phyloP scores from a whole-genome alignment of 1,284 basidiomycete species.

The Phellopilus nigrolimitatus region DNA sequence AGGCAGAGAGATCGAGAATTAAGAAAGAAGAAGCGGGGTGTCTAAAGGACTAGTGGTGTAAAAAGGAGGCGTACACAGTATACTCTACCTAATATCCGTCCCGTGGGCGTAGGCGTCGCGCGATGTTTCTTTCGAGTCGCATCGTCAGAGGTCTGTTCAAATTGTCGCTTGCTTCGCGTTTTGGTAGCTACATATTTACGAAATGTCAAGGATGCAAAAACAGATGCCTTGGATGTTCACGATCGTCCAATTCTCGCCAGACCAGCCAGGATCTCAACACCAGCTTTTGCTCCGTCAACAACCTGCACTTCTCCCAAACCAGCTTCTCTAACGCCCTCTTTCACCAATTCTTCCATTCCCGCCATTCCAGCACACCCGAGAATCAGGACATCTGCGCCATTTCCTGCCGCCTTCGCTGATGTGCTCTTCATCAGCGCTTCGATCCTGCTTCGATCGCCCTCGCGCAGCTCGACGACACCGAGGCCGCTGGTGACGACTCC shows the following conservation, averaged over 20 bases:
- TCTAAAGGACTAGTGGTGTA: too few relatives aligned
- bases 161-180: too few relatives aligned
- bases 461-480: conserved; percentile 39
- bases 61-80: too few relatives aligned
- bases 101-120: too few relatives aligned
- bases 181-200: too few relatives aligned
- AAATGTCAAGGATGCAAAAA: too few relatives aligned
- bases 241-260: background rate
- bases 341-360: conserved; percentile 39
- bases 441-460: conserved; percentile 32
- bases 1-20: too few relatives aligned
- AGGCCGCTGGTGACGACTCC: conserved; percentile 42
- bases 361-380: conserved; percentile 46
- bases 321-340: conserved; percentile 32
- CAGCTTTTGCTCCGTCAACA: conserved; percentile 39
- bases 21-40: too few relatives aligned
- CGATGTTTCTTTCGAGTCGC: too few relatives aligned
- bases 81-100: too few relatives aligned
- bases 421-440: conserved; percentile 32
- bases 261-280: conserved; percentile 21
- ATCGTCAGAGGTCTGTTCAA: too few relatives aligned
- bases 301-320: conserved; percentile 33
- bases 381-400: conserved; percentile 36
- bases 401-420: conserved; percentile 27
- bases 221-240: too few relatives aligned